Evolutionary conservation across 2,329 filamentous ascomycete genomes (phyloP).

Genomic region (Fusarium hainanense): DNA sequence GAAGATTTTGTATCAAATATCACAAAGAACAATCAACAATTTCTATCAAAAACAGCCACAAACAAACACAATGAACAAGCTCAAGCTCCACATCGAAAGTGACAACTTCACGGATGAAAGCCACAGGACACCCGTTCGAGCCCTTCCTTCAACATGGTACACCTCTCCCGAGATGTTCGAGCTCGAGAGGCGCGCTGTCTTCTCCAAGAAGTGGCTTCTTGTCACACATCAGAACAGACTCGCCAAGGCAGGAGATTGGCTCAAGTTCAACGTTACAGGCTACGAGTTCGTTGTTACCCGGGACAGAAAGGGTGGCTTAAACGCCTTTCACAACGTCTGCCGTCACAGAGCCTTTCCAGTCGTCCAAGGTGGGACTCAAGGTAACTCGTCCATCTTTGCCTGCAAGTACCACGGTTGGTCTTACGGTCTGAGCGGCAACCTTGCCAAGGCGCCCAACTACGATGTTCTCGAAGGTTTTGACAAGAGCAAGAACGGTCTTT

Average conservation of each 20-base stretch:
- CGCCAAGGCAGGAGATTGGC: slow-evolving; percentile 64
- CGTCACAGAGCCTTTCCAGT: slow-evolving; percentile 70
- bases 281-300: slow-evolving; percentile 63
- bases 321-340: slow-evolving; percentile 73
- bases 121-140: slow-evolving; percentile 37
- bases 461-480: slow-evolving; percentile 66
- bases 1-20: not conserved
- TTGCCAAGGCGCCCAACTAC: slow-evolving; percentile 67
- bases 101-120: slow-evolving; percentile 27
- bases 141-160: slow-evolving; percentile 64
- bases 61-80: slow-evolving; percentile 8
- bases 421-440: slow-evolving; percentile 66
- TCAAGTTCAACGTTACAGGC: slow-evolving; percentile 64
- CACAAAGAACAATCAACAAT: not conserved
- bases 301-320: slow-evolving; percentile 56
- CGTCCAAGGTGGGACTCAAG: slow-evolving; percentile 56
- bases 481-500: slow-evolving; percentile 64
- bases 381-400: slow-evolving; percentile 63
- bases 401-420: slow-evolving; percentile 73
- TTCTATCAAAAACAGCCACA: not conserved
- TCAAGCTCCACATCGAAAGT: slow-evolving; percentile 23
- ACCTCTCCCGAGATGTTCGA: slow-evolving; percentile 63
- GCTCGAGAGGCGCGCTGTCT: slow-evolving; percentile 66
- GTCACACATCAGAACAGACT: slow-evolving; percentile 64
- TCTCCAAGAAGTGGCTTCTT: slow-evolving; percentile 66